These are phyloP conservation scores for Podospora sp. DNA, from an alignment of 495 filamentous ascomycete genomes.

Conservation along the genomic window DNA sequence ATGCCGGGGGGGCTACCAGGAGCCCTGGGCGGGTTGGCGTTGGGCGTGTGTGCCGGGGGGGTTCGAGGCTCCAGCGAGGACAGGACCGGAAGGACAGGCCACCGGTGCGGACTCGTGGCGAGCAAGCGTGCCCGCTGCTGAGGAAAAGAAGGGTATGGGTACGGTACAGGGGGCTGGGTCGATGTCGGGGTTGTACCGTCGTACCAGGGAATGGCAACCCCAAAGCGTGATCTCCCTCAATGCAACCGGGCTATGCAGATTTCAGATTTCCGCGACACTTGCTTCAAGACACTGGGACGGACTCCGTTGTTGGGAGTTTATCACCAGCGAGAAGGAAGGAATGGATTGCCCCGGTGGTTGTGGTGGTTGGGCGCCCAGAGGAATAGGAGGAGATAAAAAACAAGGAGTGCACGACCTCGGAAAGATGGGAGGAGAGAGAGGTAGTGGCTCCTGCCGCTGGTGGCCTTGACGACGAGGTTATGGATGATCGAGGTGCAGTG, in stretches of 20 bases:
- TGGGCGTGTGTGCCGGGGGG: neutral
- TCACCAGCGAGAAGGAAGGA: slow-evolving; percentile 2
- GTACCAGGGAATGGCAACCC: slow-evolving; percentile 39
- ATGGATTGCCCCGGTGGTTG: too few relatives aligned
- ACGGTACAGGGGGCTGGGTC: slow-evolving; percentile 19
- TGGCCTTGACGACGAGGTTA: slow-evolving; percentile 19
- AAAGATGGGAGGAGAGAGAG: neutral
- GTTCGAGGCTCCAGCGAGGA: neutral
- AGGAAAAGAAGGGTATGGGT: slow-evolving; percentile 20
- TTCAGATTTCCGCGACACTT: slow-evolving; percentile 32
- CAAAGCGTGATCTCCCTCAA: slow-evolving; percentile 43
- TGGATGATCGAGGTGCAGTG: neutral
- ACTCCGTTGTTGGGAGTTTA: neutral
- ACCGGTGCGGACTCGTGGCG: slow-evolving; percentile 24
- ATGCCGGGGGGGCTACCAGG: slow-evolving; percentile 15
- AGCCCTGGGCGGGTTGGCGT: too few relatives aligned
- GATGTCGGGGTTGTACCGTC: slow-evolving; percentile 15
- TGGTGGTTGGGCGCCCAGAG: too few relatives aligned
- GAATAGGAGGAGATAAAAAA: neutral
- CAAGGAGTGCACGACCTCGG: neutral
- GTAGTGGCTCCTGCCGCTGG: neutral
- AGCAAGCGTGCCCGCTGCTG: slow-evolving; percentile 11
- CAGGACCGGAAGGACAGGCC: slow-evolving; percentile 22
- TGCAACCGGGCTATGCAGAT: slow-evolving; percentile 41
- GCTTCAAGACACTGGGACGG: slow-evolving; percentile 25